Conservation (phyloP, 257 asterid genomes). For the Nicotiana undulata region DNA sequence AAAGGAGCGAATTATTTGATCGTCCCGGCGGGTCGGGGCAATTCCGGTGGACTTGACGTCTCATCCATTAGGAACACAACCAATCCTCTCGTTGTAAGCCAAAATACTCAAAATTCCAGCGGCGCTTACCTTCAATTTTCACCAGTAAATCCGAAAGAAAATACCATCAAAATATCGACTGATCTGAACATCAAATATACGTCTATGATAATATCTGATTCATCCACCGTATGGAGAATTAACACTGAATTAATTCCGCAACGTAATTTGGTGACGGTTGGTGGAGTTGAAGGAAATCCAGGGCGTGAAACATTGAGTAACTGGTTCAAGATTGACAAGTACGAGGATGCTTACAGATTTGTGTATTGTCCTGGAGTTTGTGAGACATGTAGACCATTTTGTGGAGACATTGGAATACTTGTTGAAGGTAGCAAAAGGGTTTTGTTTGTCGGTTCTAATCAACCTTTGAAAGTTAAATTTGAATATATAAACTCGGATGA, state of each 20-base stretch:
- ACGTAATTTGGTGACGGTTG: not conserved
- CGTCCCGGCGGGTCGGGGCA: not conserved
- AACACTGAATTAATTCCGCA: not conserved
- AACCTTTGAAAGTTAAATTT: not conserved
- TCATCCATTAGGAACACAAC: not conserved
- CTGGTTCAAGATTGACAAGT: not conserved
- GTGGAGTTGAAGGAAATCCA: slow-evolving; percentile 2
- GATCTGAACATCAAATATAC: not conserved
- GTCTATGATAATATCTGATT: not conserved
- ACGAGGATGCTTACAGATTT: slow-evolving; percentile 2
- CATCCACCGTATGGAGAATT: slow-evolving; percentile 5
- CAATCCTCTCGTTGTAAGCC: not conserved
- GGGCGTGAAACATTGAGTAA: not conserved
- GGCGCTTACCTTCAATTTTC: not conserved
- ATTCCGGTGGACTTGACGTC: not conserved
- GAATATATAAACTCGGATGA: too few species aligned
- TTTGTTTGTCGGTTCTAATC: not conserved
- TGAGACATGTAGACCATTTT: not conserved
- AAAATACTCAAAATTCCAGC: not conserved
- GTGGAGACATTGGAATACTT: not conserved
- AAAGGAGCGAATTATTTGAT: not conserved
- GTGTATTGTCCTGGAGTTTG: slow-evolving; percentile 18
- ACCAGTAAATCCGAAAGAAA: not conserved
- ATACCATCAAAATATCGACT: not conserved
- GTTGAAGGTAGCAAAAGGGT: not conserved